Base-by-base conservation (phyloP, 2,329 filamentous ascomycete genomes). In the Zymoseptoria ardabiliae region DNA sequence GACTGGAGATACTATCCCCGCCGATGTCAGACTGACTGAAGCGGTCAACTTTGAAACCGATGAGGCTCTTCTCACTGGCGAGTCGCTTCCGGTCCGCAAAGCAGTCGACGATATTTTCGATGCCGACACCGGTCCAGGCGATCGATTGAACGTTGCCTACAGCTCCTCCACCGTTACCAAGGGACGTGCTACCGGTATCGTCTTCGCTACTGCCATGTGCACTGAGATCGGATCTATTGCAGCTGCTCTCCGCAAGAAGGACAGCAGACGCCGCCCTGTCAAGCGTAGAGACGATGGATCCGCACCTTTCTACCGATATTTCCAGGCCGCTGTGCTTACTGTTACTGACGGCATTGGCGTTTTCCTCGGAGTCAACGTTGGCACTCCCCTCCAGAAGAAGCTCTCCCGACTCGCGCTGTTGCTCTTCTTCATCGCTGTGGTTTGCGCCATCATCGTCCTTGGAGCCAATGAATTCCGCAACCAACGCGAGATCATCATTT, bases 301-400 rank as follows among this genome's bases (percentile, higher is more conserved):
- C 28, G 70, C 69, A 8, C 65, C 66, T 10, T 69, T 69, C 25
- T 67, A 72, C 54, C 65, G 70, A 56, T 71, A 72, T 45, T 71
- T 81, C 13, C 78, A 83, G 63, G 82, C 81, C 4, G 73, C 76
- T 55, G 72, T 76, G 23, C 72, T 79, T 41, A 86, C 83, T 2
- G 70, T 79, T 45, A 79, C 77, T 10, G 83, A 86, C 69, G 81
- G 80, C 4, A 72, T 86, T 59, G 84, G 83, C 3, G 77, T 79
- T 25, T 87, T 89, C 68, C 77, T 89, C 5, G 86, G 87, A 56
- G 80, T 88, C 60, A 86, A 83, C 57, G 81, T 88, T 57, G 90
- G 91, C 53, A 96, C 91, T 1, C 91, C 91, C 0, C 79, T 96
- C 50, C 90, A 95, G 76, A 86, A 87, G 64, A 92, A 90, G 69